Percentiles rank a stretch among this genome's conserved stretches.
These are phyloP conservation scores for Scedosporium minutisporum DNA, from an alignment of 2,329 filamentous ascomycete species.

Conservation along the genomic window DNA sequence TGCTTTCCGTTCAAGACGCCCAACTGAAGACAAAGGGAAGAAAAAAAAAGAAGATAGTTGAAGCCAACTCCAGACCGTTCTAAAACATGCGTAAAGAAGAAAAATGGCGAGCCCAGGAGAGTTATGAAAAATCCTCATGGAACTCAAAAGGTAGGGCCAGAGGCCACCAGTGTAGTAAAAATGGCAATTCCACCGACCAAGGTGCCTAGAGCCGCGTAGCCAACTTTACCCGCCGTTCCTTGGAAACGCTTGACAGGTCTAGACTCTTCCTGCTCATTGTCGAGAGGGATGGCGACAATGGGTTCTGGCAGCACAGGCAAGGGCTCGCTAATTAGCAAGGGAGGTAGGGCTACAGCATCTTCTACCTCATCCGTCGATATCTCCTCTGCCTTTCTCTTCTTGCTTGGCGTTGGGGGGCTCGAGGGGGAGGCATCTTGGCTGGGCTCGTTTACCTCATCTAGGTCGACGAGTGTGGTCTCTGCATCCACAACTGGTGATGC, in stretches of 20 bases:
- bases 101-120: background rate
- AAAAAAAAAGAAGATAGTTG: background rate
- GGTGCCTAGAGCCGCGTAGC: slow-evolving; percentile 27
- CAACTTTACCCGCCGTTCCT: slow-evolving; percentile 21
- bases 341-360: background rate
- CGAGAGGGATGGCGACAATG: background rate
- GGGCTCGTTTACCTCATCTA: background rate
- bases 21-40: background rate
- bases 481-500: background rate
- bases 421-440: background rate
- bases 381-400: slow-evolving; percentile 9
- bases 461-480: background rate
- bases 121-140: background rate
- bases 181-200: slow-evolving; percentile 24
- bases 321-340: background rate
- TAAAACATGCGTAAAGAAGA: background rate
- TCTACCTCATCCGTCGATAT: slow-evolving; percentile 7
- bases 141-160: slow-evolving; percentile 22
- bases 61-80: too few species aligned
- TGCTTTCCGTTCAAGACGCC: background rate
- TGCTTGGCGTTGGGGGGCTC: background rate
- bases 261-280: background rate
- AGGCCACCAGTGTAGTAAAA: slow-evolving; percentile 26
- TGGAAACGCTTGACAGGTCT: slow-evolving; percentile 18
- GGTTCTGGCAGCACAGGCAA: background rate